Evolutionary conservation across 78 protist genomes (phyloP).

Genomic region (Chrysochromulina tobinii): DNA sequence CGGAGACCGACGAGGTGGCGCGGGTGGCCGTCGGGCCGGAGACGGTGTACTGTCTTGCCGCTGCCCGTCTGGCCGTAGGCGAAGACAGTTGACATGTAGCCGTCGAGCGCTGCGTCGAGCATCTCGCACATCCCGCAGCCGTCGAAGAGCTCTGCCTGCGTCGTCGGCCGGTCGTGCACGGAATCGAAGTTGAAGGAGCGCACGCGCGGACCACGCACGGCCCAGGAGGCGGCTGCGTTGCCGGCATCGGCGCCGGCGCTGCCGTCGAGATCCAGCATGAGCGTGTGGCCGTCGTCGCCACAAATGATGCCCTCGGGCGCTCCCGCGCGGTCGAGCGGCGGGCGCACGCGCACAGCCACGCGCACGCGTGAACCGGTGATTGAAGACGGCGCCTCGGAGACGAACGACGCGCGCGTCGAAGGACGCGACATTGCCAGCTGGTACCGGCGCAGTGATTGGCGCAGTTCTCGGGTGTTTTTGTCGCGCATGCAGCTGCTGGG

Average conservation of each 20-base stretch:
- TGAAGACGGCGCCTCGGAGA: no score
- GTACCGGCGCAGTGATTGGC: no score
- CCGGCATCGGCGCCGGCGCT: no score
- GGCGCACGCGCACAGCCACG: conserved; percentile 9
- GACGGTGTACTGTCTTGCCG: conserved; percentile 42
- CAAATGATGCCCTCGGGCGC: not conserved
- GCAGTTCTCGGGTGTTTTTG: no score
- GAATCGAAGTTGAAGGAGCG: not conserved
- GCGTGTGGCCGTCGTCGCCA: not conserved
- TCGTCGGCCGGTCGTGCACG: not conserved
- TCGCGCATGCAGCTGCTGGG: no score
- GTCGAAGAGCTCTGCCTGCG: not conserved
- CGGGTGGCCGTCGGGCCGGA: not conserved
- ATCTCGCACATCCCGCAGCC: not conserved
- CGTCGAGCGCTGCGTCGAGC: conserved; percentile 7
- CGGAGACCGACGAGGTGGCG: not conserved
- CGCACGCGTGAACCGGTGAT: not conserved
- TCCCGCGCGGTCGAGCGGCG: not conserved
- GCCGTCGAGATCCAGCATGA: not conserved
- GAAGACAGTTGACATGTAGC: conserved; percentile 20
- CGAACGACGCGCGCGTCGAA: no score
- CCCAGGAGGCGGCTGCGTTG: no score
- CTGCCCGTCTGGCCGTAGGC: conserved; percentile 42
- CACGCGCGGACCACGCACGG: no score
- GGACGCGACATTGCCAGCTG: no score